Base-by-base conservation (phyloP, 2,329 filamentous ascomycete genomes). In the Cladosporium velox region DNA sequence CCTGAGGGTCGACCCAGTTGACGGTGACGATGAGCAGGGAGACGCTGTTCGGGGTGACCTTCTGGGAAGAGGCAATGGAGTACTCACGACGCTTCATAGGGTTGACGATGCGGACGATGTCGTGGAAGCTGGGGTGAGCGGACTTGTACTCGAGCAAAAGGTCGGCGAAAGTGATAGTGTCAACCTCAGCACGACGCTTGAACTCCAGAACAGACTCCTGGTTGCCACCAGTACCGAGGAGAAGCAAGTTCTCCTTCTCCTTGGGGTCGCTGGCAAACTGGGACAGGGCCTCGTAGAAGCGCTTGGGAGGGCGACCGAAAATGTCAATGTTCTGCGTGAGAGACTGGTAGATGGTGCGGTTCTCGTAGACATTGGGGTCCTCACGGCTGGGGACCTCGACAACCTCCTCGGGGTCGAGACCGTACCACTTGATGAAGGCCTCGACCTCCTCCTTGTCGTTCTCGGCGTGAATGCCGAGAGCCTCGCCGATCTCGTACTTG, bases 81-180 rank as follows among this genome's bases (percentile, higher is more conserved):
- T 99, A 99, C 81, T 99, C 95, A 74, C 95, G 88, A 68, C 95
- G 91, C 86, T 99, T 99, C 83, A 97, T 89, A 14, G 95, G 94
- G 70, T 85, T 87, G 70, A 99, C 91, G 68, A 99, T 92, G 74
- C 89, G 90, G 69, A 91, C 87, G 66, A 99, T 90, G 72, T 98
- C 93, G 76, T 93, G 87, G 87, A 98, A 95, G 67, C 84, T 84
- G 6, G 94, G 95, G 73, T 90, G 93, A 1, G 95, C 95, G 59
- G 94, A 97, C 67, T 86, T 85, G 84, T 95, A 98, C 79, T 97
- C 93, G 61, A 92, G 85, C 26, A 99, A 85, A 41, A 99, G 84
- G 75, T 99, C 95, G 49, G 93, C 92, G 76, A 91, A 99, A 30
- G 93, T 97, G 76, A 93, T 80, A 3, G 90, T 96, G 79, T 99